Base-by-base conservation (phyloP, 164 flowering plant species). In the Nelumbo lutea region DNA sequence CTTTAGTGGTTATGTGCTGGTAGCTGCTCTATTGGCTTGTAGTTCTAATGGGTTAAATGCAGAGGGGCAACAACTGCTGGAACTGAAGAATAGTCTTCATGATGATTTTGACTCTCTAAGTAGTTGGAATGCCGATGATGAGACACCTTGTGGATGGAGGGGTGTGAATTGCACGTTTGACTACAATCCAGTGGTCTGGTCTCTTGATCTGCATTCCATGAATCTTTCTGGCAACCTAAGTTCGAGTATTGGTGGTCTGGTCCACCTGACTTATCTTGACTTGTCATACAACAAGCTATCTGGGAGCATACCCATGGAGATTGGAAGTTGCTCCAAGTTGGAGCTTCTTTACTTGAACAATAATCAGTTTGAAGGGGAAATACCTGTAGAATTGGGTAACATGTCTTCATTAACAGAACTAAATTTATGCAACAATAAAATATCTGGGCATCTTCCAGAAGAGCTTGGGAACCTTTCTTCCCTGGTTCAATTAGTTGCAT, bases 391-490 rank as follows among this genome's bases (percentile, higher is more conserved):
- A 53, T 53, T 53, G 57, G 62, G 57, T 60, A 42, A 59, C 14
- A 66, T 72, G 50, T 66, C 80, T 15, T 51, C 2, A 66, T 70
- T 88, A 46, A 47, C 7, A 59, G 38, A 9, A n/a, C 74, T 86
- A 68, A 82, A 84, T 50, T 57, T 88, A 14, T 86, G 81, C 82
- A 88, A 88, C 70, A 88, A 88, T 64, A 67, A 76, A 70, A 55
- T 88, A 9, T 82, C 87, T 44, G 96, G 96, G 65, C 50, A 77
- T 9, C 50, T 90, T 40, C 93, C 96, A 0, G 84, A 82, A 51
- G 87, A 82, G 66, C 50, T 88, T 61, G 91, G 96, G 13, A 81
- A 80, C 52, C 73, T 90, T 52, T 71, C 83, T 3, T 76, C 80
- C 27, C 69, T 90, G 52, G 83, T 73, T 27, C 83, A 87, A 66